Base-by-base conservation (phyloP, 495 filamentous ascomycete genomes). In the Aspergillus wentii region DNA sequence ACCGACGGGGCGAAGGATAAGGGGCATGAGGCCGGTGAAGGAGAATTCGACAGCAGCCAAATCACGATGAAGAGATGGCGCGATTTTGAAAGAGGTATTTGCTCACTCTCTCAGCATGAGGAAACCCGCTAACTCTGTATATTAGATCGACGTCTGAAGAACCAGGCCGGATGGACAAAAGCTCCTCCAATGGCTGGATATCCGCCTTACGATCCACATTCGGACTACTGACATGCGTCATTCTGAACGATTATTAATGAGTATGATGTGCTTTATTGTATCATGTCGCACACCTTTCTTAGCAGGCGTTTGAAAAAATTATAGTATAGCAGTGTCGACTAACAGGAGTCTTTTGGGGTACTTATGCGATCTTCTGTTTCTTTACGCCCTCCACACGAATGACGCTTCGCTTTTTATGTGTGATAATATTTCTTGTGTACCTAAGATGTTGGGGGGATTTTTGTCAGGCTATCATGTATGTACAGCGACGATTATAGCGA, bases 51-150 rank as follows among this genome's bases (percentile, higher is more conserved):
- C 54, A 92, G 86, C 57, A 89, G 83, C 56, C 92, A 94, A 77
- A 97, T 97, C 52, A 95, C 91, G 25, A 95, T 97, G 91, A 94
- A 92, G 71, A 62, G 90, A 40, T 98, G 92, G 92, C 86, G 82
- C 32, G 92, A 97, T 66, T 98, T 97, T 57, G 92, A 98, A 68
- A 83, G 80, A 59, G 83, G 77, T 80, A 66, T 52, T 64, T 49
- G 23, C 25, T 19, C 38, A 23, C 19, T 27, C 9, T 27, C 5
- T 35, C 17, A 5, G 16, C 20, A 26, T 28, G 30, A n/a, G n/a
- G n/a, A n/a, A n/a, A n/a, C n/a, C n/a, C n/a, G 34, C 29, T 33
- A 5, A 13, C 23, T 37, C 7, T 43, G n/a, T 32, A 28, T 28
- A 2, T 13, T 40, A 55, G 52, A 55, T 40, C 54, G 54, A 17